Percentiles rank a stretch among this genome's conserved stretches.
Conservation (phyloP, 176 grass and related monocot species). For the Tillandsia fasciculata region DNA sequence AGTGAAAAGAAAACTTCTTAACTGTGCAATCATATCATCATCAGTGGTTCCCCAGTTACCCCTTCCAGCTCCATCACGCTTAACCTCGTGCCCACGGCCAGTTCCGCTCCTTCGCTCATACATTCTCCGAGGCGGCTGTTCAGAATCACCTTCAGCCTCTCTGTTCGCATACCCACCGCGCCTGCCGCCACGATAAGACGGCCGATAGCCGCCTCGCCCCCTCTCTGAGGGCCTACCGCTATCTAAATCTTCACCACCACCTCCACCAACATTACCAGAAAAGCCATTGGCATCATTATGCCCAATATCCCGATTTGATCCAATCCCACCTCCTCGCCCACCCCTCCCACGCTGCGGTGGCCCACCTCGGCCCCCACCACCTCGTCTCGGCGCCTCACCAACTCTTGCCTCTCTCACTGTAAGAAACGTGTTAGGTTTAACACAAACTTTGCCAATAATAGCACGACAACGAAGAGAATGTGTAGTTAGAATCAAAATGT, state of each 20-base stretch:
- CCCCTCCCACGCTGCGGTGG: constrained; percentile 12
- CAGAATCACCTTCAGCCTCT: constrained; percentile 13
- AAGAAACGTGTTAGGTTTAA: too few relatives aligned
- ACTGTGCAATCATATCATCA: constrained; percentile 6
- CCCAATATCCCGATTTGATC: constrained; percentile 1
- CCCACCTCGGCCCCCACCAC: constrained; percentile 3
- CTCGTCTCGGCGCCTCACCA: constrained; percentile 3
- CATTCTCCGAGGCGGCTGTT: constrained; percentile 10
- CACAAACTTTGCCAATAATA: too few relatives aligned
- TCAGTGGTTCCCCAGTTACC: constrained; percentile 17
- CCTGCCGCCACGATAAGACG: background rate
- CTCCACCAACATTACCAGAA: background rate
- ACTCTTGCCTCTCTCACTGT: constrained; percentile 17
- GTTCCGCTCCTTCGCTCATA: constrained; percentile 18
- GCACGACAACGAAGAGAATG: too few relatives aligned
- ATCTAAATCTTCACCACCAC: constrained; percentile 3
- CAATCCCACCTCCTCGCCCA: constrained; percentile 12
- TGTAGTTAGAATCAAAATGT: too few relatives aligned
- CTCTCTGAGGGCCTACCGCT: background rate
- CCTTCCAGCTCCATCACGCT: constrained; percentile 17
- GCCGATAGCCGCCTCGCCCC: constrained; percentile 14
- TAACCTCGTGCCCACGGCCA: constrained; percentile 17
- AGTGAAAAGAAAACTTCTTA: background rate
- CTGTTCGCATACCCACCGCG: constrained; percentile 12
- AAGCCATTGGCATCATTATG: constrained; percentile 1